These are phyloP conservation scores for Fusarium nelsonii DNA, from an alignment of 2,329 filamentous ascomycete genomes.

Conservation along the genomic window DNA sequence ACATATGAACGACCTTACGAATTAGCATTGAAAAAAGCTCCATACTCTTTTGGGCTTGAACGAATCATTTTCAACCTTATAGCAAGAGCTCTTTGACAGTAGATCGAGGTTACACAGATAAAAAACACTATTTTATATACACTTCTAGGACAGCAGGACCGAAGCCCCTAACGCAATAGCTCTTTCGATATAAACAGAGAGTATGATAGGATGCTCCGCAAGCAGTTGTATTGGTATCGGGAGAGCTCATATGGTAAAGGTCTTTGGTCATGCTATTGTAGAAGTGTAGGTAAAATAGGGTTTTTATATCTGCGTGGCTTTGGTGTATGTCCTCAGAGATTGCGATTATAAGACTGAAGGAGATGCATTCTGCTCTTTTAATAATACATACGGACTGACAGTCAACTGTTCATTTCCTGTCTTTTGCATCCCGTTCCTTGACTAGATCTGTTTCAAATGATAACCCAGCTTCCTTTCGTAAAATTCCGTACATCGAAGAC, in stretches of 20 bases:
- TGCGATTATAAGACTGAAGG: background rate
- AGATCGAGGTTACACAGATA: too few species aligned
- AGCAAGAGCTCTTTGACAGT: background rate
- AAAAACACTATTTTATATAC: too few species aligned
- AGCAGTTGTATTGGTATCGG: background rate
- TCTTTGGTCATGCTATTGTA: background rate
- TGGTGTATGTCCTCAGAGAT: background rate
- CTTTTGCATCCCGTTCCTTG: conserved; percentile 46
- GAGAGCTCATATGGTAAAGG: background rate
- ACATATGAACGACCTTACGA: background rate
- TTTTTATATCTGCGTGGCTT: background rate
- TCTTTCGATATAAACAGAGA: too few species aligned
- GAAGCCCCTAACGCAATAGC: too few species aligned
- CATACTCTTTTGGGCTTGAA: background rate
- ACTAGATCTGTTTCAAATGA: conserved; percentile 58
- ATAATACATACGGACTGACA: background rate
- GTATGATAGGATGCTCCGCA: too few species aligned
- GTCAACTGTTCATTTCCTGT: background rate
- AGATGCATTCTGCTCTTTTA: background rate
- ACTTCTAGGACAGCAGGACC: too few species aligned
- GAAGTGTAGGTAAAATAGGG: background rate
- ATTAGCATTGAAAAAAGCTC: background rate
- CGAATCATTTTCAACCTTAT: background rate
- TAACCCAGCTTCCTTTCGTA: conserved; percentile 58
- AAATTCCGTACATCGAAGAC: conserved; percentile 63